Evolutionary conservation across 768 basidiomycete genomes (phyloP), one percentile per base, ranked within the genome.

Genomic region (Galerina marginata): DNA sequence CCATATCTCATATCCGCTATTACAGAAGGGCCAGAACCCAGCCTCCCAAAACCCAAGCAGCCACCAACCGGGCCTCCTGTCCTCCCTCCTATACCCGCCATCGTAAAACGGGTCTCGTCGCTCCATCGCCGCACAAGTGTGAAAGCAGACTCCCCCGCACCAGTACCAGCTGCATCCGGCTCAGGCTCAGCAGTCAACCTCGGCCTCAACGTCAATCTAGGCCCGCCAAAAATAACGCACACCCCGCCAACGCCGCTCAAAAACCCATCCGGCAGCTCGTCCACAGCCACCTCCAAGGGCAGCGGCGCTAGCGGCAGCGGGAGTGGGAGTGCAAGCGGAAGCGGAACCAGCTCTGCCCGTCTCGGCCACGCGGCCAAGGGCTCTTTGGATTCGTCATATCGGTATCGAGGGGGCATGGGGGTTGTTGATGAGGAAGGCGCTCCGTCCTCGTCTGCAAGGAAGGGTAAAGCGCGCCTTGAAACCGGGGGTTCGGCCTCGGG

Each of bases 371-470:
- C 54, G 59, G 60, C 61, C 33, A 72, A 74, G 46, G 65, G 66
- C 42, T 80, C 80, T 2, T 57, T 77, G 43, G 80, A 81, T 44
- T 77, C 75, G 4, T 72, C 71, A 11, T 71, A 72, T 58, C 68
- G 75, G n/a, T 77, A 75, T 61, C 75, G 73, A 40, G 70, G 71
- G 6, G 58, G 58, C 3, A 75, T 79, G 76, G 71, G 71, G 54
- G 71, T 74, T 14, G 74, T 79, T 10, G 73, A 75, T 56, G 80
- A 80, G 56, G 77, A 76, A 58, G 72, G 68, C n/a, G 61, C 40
- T 43, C 51, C 53, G 42, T 55, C 67, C 25, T 29, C 45, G 45
- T 49, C 60, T 50, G 54, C 49, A 16, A 53, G 40, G 16, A 75
- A 68, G 33, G 75, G 67, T 11, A 73, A 70, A 55, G 63, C 64